phyloP scores from a whole-genome alignment of 2,329 filamentous ascomycete species.

The Huntiella bhutanensis region DNA sequence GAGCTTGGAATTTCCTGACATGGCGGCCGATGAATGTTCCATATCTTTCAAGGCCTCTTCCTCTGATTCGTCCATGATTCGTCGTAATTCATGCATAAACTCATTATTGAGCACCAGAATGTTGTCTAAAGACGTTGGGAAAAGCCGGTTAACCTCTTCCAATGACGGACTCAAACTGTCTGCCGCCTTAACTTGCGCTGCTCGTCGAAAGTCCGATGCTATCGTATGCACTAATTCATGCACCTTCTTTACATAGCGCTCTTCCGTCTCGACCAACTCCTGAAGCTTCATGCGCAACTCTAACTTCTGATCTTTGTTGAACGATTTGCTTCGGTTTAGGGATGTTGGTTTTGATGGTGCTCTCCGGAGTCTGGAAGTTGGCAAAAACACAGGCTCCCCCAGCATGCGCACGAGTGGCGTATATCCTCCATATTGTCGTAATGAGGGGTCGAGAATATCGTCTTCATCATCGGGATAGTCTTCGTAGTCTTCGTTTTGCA shows the following conservation, averaged over 20 bases:
- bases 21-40: slow-evolving; percentile 31
- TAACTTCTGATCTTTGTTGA: slow-evolving; percentile 65
- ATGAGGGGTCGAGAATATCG: slow-evolving; percentile 42
- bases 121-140: slow-evolving; percentile 59
- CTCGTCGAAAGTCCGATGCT: slow-evolving; percentile 59
- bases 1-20: slow-evolving; percentile 23
- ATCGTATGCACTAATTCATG: slow-evolving; percentile 66
- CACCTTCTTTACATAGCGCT: slow-evolving; percentile 79
- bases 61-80: slow-evolving; percentile 66
- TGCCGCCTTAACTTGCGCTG: slow-evolving; percentile 37
- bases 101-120: slow-evolving; percentile 67
- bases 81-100: slow-evolving; percentile 60
- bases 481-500: slow-evolving; percentile 39
- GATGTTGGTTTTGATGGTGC: slow-evolving; percentile 75
- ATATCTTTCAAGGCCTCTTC: slow-evolving; percentile 62
- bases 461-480: slow-evolving; percentile 44
- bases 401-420: slow-evolving; percentile 58
- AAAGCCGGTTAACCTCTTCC: slow-evolving; percentile 55
- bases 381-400: slow-evolving; percentile 70
- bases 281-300: slow-evolving; percentile 73
- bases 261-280: slow-evolving; percentile 83
- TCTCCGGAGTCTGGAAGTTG: slow-evolving; percentile 65
- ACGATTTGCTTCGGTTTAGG: slow-evolving; percentile 57
- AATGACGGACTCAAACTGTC: slow-evolving; percentile 53
- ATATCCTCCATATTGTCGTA: slow-evolving; percentile 59